Evolutionary conservation across 257 asterid genomes (phyloP), one percentile per base, ranked within the genome.

Genomic region (Fraxinus excelsior): DNA sequence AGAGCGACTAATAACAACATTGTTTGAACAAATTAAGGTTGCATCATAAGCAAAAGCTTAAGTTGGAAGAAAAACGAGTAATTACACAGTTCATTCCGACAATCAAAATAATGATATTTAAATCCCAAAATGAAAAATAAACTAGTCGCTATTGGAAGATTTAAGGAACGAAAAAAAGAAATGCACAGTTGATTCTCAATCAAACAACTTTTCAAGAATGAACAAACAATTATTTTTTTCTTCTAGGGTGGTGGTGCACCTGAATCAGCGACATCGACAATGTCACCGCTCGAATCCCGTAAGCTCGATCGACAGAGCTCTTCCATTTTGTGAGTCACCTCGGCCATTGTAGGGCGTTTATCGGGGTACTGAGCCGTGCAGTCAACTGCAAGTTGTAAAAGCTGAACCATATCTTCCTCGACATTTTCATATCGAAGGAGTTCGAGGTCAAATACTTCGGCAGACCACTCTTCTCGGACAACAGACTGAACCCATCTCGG

Each of bases 371-470:
- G 86, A 0, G 79, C 87, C 0, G 93, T 85, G 80, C 93, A 87
- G 72, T 89, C 90, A 16, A 89, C 86, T 0, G 91, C 93, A 6
- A 89, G 88, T 81, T 89, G 90, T 83, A 89, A 69, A 46, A 89
- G 83, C 84, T 84, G 93, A 49, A 89, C 90, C 91, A 89, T 89
- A 38, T 87, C 91, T 82, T 89, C 93, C 82, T 89, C 93, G 0
- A 87, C 89, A 16, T 79, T 85, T 67, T 87, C 90, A n/a, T 87
- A 89, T 19, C 93, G 80, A 18, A 89, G 90, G 23, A 89, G 93
- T 64, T 89, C 91, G 0, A 83, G 75, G 13, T 89, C 84, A 49
- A 76, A 80, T 34, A 76, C 78, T 62, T 76, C 75, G 4, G 64
- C 49, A 11, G 64, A 44, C 67, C 80, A 68, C 53, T 14, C 18